These are phyloP conservation scores for Pseudozyma sp. DNA, from an alignment of 1,284 basidiomycete species.

Conservation along the genomic window DNA sequence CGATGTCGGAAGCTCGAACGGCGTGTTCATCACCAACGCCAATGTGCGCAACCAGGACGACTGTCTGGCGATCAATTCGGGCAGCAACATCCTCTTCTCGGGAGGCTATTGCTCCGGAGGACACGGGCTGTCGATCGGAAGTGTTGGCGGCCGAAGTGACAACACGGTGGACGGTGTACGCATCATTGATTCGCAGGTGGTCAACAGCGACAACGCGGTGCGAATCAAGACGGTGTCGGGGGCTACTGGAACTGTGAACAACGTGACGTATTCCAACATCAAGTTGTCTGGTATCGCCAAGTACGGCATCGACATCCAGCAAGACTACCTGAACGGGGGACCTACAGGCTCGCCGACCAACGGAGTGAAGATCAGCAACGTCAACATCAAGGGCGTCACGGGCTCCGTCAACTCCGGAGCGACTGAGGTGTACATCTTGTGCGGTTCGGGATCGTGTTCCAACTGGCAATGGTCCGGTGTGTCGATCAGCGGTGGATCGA, in stretches of 20 bases:
- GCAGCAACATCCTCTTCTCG: constrained; percentile 25
- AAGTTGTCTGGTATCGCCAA: constrained; percentile 19
- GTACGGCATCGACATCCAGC: constrained; percentile 40
- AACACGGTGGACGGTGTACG: constrained; percentile 34
- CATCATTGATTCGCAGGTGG: constrained; percentile 22
- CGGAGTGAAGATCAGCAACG: constrained; percentile 38
- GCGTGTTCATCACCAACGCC: constrained; percentile 24
- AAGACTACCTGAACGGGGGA: constrained; percentile 39
- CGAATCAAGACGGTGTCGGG: constrained; percentile 44
- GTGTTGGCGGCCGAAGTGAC: constrained; percentile 32
- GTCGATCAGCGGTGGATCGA: constrained; percentile 16
- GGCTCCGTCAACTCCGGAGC: constrained; percentile 21
- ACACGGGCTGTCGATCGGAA: constrained; percentile 47
- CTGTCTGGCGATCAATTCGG: constrained; percentile 44
- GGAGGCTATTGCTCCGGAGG: constrained; percentile 30
- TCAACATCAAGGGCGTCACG: constrained; percentile 24
- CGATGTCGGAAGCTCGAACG: constrained; percentile 28
- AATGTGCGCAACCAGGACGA: constrained; percentile 41
- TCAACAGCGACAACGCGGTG: constrained; percentile 25
- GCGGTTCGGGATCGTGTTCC: constrained; percentile 24
- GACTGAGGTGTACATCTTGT: constrained; percentile 23
- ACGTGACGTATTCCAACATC: constrained; percentile 36
- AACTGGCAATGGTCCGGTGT: constrained; percentile 25
- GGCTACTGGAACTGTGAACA: constrained; percentile 34
- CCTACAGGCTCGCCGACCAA: constrained; percentile 26